phyloP scores from a whole-genome alignment of 371 early-diverging fungal genomes.

The Zychaea mexicana region DNA sequence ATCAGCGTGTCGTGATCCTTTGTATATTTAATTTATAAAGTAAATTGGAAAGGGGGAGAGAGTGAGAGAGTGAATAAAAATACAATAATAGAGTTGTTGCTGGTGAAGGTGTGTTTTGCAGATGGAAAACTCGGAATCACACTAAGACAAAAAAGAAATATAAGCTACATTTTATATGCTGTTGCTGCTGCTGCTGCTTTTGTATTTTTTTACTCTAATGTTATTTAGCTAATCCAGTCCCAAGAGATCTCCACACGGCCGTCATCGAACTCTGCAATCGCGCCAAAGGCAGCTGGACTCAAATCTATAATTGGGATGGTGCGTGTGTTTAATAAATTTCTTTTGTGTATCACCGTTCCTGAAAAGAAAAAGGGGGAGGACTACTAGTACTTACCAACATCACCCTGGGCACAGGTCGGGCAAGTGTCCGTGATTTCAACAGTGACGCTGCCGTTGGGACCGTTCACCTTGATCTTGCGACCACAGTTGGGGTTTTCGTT shows the following conservation, averaged over 20 bases:
- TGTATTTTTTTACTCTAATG: neutral
- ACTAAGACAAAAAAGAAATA: neutral
- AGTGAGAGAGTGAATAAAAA: too few relatives aligned
- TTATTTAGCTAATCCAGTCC: slow-evolving; percentile 20
- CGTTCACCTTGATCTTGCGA: slow-evolving; percentile 22
- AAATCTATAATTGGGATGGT: slow-evolving; percentile 33
- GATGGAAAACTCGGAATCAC: neutral
- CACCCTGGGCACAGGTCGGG: slow-evolving; percentile 25
- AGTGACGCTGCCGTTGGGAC: slow-evolving; percentile 30
- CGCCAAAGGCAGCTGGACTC: slow-evolving; percentile 43
- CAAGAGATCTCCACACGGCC: slow-evolving; percentile 48
- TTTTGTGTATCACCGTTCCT: neutral
- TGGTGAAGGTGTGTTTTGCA: too few relatives aligned
- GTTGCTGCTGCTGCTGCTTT: too few relatives aligned
- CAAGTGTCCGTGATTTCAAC: slow-evolving; percentile 34
- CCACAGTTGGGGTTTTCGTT: slow-evolving; percentile 42
- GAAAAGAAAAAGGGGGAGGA: slow-evolving; percentile 7
- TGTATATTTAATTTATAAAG: too few relatives aligned
- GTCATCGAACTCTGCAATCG: slow-evolving; percentile 27
- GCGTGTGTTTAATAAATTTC: neutral
- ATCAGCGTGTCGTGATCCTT: too few relatives aligned
- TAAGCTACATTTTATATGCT: too few relatives aligned
- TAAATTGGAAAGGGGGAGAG: too few relatives aligned
- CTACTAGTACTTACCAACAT: slow-evolving; percentile 18
- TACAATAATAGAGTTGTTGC: neutral